Percentiles rank a stretch among this genome's conserved stretches.
phyloP scores from a whole-genome alignment of 768 basidiomycete genomes.

The Mycena maculata region DNA sequence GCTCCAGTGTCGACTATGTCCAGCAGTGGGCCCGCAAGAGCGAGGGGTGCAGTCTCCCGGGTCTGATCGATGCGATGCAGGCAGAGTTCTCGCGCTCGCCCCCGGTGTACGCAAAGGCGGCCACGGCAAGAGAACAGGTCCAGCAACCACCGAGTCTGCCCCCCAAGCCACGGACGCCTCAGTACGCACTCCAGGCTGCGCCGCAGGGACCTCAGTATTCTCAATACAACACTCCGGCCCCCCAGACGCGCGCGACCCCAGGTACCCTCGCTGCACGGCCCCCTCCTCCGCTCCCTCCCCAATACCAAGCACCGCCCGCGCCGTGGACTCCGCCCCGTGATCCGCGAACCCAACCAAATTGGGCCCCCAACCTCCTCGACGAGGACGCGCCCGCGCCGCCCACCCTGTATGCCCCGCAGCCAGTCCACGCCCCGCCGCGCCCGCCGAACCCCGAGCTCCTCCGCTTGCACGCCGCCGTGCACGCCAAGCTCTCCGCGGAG shows the following conservation, averaged over 20 bases:
- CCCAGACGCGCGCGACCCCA: neutral
- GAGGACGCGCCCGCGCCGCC: conserved; percentile 56
- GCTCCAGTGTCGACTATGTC: conserved; percentile 75
- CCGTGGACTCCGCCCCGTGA: conserved; percentile 36
- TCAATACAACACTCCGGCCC: neutral
- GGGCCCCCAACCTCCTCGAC: conserved; percentile 70
- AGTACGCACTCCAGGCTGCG: neutral
- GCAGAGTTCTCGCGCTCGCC: conserved; percentile 86
- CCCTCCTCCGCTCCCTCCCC: conserved; percentile 35
- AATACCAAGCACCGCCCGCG: conserved; percentile 36
- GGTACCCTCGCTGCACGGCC: conserved; percentile 40
- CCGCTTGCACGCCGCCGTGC: conserved; percentile 79
- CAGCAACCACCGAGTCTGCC: conserved; percentile 31
- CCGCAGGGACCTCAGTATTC: neutral
- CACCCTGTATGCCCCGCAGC: conserved; percentile 29
- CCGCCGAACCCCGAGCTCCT: conserved; percentile 93
- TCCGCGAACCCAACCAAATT: conserved; percentile 20
- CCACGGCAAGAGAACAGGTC: conserved; percentile 19
- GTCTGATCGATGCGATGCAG: conserved; percentile 81
- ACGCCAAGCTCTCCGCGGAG: conserved; percentile 78
- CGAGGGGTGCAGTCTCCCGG: conserved; percentile 86
- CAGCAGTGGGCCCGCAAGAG: conserved; percentile 83
- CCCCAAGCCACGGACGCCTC: conserved; percentile 23
- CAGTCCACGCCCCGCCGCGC: conserved; percentile 70
- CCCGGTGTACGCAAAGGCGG: conserved; percentile 86